Base-by-base conservation (phyloP, 169 alveolate genomes). In the Cryptosporidium canis region DNA sequence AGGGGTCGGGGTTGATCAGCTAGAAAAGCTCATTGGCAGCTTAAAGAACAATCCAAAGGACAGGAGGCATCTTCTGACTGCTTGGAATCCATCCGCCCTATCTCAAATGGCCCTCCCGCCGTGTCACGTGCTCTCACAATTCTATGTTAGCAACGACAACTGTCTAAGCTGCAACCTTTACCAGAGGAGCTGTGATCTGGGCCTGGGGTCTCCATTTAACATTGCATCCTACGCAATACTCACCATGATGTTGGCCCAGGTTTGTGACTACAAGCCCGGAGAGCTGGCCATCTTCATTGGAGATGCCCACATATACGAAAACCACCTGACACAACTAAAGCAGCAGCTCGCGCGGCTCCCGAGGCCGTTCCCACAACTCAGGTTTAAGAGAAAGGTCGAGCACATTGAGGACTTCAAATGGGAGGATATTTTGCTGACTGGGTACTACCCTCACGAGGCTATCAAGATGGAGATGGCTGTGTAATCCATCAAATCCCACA, bases 71-170 rank as follows among this genome's bases (percentile, higher is more conserved):
- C 91, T 97, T 37, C 70, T 98, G 66, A 92, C 97, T 58, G 99
- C 99, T 8, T 97, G 99, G 99, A 98, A 98, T 92, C 98, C 98
- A 29, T 83, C 92, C 41, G 99, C 95, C 68, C 83, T 97, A n/a
- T 85, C 92, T 67, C 83, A 94, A 85, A 98, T 98, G 99, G 99
- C 99, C 47, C 93, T 98, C 51, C 99, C 99, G 4, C 99, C 99
- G 9, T 98, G 99, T 92, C 99, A 98, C 92, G 92, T 97, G 47
- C 85, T 98, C 83, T 95, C 97, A 83, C 99, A 98, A 92, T 98
- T 97, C 90, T 97, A 95, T 90, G 99, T 97, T 14, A 72, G 83
- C 66, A 93, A 95, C 44, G 97, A 97, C 39, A 95, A 95, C 58
- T 71, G 70, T 6, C 94, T 98, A 68, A 94, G 98, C 21, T 98